Conservation (phyloP, 176 grass and related monocot species). For the Pontederia paniculata region DNA sequence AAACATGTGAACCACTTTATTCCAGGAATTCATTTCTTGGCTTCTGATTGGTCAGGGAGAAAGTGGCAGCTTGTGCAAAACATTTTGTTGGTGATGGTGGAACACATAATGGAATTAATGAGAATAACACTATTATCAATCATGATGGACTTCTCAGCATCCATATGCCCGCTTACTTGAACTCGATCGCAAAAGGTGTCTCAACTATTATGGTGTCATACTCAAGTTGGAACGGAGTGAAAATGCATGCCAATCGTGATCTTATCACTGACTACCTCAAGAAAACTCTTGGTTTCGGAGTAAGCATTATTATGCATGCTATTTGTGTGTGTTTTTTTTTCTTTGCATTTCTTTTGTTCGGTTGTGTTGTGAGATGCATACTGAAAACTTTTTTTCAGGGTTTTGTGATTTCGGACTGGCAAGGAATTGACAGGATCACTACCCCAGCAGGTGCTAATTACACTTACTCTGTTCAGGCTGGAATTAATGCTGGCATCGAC, state of each 20-base stretch:
- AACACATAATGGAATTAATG: slow-evolving; percentile 85
- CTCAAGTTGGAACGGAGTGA: slow-evolving; percentile 85
- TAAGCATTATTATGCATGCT: slow-evolving; percentile 16
- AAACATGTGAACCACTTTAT: neutral
- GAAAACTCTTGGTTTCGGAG: slow-evolving; percentile 70
- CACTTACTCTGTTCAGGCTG: slow-evolving; percentile 89
- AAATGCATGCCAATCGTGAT: slow-evolving; percentile 89
- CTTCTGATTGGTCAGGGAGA: slow-evolving; percentile 43
- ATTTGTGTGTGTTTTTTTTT: neutral
- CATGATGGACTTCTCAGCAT: slow-evolving; percentile 59
- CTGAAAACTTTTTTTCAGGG: slow-evolving; percentile 39
- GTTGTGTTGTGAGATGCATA: slow-evolving; percentile 16
- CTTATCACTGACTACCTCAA: slow-evolving; percentile 76
- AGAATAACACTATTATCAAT: slow-evolving; percentile 82
- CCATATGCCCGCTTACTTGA: slow-evolving; percentile 94
- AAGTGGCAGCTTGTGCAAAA: slow-evolving; percentile 92
- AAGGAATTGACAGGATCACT: slow-evolving; percentile 80
- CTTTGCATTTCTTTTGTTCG: slow-evolving; percentile 1
- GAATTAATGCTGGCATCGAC: slow-evolving; percentile 88
- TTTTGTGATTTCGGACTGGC: slow-evolving; percentile 96
- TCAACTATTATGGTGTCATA: slow-evolving; percentile 96
- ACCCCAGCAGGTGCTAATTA: slow-evolving; percentile 60
- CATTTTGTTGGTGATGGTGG: slow-evolving; percentile 96
- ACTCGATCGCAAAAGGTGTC: slow-evolving; percentile 76
- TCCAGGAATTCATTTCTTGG: neutral